A percentile compares a stretch with the other conserved stretches of the same genome.
These are phyloP conservation scores for Arxiozyma heterogenica DNA, from an alignment of 1,139 yeast genomes.

Conservation along the genomic window DNA sequence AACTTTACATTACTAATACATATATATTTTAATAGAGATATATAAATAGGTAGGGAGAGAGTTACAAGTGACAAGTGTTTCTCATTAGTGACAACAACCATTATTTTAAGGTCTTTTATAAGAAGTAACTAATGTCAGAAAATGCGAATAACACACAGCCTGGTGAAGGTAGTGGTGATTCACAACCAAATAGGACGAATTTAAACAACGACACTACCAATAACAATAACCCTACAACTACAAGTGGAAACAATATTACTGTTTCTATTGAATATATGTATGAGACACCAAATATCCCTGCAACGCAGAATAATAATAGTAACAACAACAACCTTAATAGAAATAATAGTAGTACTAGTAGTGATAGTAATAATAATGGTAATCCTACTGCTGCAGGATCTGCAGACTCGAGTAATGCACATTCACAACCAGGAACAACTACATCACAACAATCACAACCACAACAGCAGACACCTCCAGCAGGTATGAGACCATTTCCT, in stretches of 20 bases:
- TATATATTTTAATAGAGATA: too few relatives aligned
- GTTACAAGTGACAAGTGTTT: not conserved
- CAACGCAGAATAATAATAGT: not conserved
- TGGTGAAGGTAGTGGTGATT: not conserved
- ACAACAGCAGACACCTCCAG: constrained; percentile 8
- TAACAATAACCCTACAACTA: not conserved
- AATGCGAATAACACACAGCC: not conserved
- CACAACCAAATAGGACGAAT: not conserved
- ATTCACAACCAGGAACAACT: not conserved
- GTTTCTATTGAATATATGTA: constrained; percentile 25
- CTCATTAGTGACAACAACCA: not conserved
- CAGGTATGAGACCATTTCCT: constrained; percentile 12
- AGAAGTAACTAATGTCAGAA: not conserved
- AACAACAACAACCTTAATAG: not conserved
- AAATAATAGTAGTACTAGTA: not conserved
- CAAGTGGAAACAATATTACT: constrained; percentile 15
- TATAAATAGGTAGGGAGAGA: too few relatives aligned
- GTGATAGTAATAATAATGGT: not conserved
- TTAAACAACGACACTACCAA: not conserved
- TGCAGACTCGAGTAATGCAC: not conserved
- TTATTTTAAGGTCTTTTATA: not conserved
- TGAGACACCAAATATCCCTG: not conserved
- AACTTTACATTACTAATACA: not conserved
- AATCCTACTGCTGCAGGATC: constrained; percentile 1
- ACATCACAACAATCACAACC: not conserved